phyloP scores from a whole-genome alignment of 352 stramenopile genomes.

The Phytophthora hibernalis region DNA sequence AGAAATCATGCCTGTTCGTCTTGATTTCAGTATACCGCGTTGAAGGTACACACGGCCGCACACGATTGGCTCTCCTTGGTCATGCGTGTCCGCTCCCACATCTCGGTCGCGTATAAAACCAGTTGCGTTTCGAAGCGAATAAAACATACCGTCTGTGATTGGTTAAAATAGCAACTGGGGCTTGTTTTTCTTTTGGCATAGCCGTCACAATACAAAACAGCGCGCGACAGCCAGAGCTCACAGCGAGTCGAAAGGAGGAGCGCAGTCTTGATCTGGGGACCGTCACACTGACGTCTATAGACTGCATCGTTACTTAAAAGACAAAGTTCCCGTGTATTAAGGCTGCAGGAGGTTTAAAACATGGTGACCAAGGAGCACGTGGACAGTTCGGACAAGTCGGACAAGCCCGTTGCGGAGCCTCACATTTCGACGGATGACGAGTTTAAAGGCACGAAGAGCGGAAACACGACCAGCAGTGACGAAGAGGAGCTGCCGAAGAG shows the following conservation, averaged over 20 bases:
- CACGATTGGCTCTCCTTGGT: conserved; percentile 25
- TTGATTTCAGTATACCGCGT: conserved; percentile 14
- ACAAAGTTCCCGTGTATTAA: neutral
- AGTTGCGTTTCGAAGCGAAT: conserved; percentile 22
- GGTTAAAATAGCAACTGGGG: conserved; percentile 22
- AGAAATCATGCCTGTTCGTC: conserved; percentile 10
- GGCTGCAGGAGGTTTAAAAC: neutral
- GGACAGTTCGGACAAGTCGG: conserved; percentile 19
- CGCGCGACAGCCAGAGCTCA: conserved; percentile 21
- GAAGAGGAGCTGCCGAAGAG: conserved; percentile 28
- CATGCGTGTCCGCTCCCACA: neutral
- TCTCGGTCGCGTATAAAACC: conserved; percentile 8
- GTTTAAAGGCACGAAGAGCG: conserved; percentile 26
- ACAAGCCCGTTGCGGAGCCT: conserved; percentile 1
- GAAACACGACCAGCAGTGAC: conserved; percentile 35
- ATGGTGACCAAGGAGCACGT: conserved; percentile 26
- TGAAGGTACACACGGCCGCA: neutral
- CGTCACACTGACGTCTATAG: neutral
- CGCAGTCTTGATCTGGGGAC: conserved; percentile 1
- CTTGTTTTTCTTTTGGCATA: conserved; percentile 25
- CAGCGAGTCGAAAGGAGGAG: conserved; percentile 13
- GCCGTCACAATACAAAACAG: conserved; percentile 31
- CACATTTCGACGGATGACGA: conserved; percentile 13
- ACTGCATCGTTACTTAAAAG: neutral
- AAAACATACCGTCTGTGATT: conserved; percentile 28